phyloP scores from a whole-genome alignment of 345 rosid species.

The Camelina laxa region DNA sequence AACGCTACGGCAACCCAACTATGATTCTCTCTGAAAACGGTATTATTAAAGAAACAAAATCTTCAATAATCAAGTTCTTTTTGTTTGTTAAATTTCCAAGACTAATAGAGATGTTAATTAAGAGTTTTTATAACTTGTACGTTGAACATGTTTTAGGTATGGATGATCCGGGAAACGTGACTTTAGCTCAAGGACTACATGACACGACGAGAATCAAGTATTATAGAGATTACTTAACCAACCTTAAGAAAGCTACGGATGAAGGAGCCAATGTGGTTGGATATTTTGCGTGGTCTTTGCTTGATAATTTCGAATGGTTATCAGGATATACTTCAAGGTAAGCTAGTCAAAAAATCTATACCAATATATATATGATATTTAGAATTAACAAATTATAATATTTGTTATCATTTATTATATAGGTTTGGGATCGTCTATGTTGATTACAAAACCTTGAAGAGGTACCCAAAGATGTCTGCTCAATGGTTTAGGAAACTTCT shows the following conservation, averaged over 20 bases:
- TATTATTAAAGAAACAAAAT: slow-evolving; percentile 45
- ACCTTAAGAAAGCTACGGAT: slow-evolving; percentile 81
- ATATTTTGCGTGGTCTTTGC: slow-evolving; percentile 96
- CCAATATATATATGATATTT: not conserved
- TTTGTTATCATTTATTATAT: not conserved
- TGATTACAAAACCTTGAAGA: slow-evolving; percentile 67
- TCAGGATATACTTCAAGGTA: slow-evolving; percentile 86
- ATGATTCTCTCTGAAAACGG: slow-evolving; percentile 90
- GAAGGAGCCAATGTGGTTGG: slow-evolving; percentile 85
- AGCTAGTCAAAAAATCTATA: not conserved
- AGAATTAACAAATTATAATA: not conserved
- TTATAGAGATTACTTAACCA: slow-evolving; percentile 72
- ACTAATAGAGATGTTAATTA: not conserved
- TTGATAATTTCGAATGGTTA: slow-evolving; percentile 95
- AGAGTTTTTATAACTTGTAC: not conserved
- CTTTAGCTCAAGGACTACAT: slow-evolving; percentile 65
- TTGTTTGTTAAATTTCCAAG: not conserved
- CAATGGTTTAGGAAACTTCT: slow-evolving; percentile 82
- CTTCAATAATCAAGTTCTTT: not conserved
- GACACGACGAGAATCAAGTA: slow-evolving; percentile 82
- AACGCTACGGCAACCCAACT: slow-evolving; percentile 84
- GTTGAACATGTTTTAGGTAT: slow-evolving; percentile 55
- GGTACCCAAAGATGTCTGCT: slow-evolving; percentile 94
- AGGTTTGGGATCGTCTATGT: slow-evolving; percentile 90
- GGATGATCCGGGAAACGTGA: slow-evolving; percentile 91